These are phyloP conservation scores for Neolentinus lepideus DNA, from an alignment of 1,284 basidiomycete species.

Conservation along the genomic window DNA sequence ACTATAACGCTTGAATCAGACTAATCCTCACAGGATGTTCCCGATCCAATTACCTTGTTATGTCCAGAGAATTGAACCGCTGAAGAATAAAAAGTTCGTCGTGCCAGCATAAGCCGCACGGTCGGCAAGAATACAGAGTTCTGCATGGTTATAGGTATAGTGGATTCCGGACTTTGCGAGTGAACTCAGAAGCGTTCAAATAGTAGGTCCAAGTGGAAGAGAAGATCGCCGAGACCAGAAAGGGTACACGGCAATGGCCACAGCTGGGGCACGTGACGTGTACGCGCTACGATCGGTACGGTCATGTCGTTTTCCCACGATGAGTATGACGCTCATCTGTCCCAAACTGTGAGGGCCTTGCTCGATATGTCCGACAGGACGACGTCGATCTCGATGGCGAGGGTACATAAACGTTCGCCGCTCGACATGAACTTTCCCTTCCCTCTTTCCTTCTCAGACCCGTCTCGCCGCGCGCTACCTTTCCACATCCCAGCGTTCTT, in stretches of 20 bases:
- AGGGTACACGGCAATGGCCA: neutral
- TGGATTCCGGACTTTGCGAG: too few relatives aligned
- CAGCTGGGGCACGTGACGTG: neutral
- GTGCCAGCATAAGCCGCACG: neutral
- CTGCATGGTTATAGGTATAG: neutral
- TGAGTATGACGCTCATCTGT: neutral
- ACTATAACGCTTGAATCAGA: constrained; percentile 32
- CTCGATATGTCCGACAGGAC: too few relatives aligned
- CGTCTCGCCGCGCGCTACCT: too few relatives aligned
- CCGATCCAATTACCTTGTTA: neutral
- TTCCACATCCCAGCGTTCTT: too few relatives aligned
- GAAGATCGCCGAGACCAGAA: neutral
- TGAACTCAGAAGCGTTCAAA: too few relatives aligned
- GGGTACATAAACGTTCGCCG: too few relatives aligned
- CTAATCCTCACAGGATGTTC: constrained; percentile 1
- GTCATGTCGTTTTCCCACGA: neutral
- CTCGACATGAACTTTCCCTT: too few relatives aligned
- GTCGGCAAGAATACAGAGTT: neutral
- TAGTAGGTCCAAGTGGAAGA: too few relatives aligned
- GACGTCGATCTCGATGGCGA: too few relatives aligned
- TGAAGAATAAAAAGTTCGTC: neutral
- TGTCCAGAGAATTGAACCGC: neutral
- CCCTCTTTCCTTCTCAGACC: too few relatives aligned
- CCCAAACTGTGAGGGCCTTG: neutral
- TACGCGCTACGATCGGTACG: neutral